Evolutionary conservation across 139 green algal species (phyloP).

Genomic region (Microglena sp.): DNA sequence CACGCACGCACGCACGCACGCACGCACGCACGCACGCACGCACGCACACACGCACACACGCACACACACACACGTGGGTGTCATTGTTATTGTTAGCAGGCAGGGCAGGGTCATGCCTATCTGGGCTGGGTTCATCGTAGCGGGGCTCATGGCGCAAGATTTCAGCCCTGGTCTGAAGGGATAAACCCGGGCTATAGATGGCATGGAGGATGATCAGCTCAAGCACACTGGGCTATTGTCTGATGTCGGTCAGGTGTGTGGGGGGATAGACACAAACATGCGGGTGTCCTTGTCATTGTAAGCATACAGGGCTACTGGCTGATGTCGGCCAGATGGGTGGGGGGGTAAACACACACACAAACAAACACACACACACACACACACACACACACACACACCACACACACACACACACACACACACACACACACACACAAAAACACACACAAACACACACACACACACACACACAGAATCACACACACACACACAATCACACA

Average conservation of each 20-base stretch:
- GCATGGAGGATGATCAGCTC: constrained; percentile 33
- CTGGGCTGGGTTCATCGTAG: constrained; percentile 30
- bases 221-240: constrained; percentile 11
- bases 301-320: constrained; percentile 31
- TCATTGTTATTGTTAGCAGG: no score
- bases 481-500: no score
- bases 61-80: no score
- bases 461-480: no score
- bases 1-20: not conserved
- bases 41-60: not conserved
- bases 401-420: no score
- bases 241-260: not conserved
- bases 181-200: constrained; percentile 41
- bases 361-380: not conserved
- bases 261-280: no score
- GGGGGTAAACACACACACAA: not conserved
- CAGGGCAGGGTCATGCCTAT: constrained; percentile 32
- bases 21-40: not conserved
- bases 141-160: constrained; percentile 24
- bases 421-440: no score
- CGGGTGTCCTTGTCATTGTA: no score
- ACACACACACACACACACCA: constrained; percentile 1
- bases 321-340: constrained; percentile 33
- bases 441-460: no score
- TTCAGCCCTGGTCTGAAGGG: constrained; percentile 43